Evolutionary conservation across 2,329 filamentous ascomycete species (phyloP), one percentile per base, ranked within the genome.

Genomic region (Scolecobasidium constrictum): DNA sequence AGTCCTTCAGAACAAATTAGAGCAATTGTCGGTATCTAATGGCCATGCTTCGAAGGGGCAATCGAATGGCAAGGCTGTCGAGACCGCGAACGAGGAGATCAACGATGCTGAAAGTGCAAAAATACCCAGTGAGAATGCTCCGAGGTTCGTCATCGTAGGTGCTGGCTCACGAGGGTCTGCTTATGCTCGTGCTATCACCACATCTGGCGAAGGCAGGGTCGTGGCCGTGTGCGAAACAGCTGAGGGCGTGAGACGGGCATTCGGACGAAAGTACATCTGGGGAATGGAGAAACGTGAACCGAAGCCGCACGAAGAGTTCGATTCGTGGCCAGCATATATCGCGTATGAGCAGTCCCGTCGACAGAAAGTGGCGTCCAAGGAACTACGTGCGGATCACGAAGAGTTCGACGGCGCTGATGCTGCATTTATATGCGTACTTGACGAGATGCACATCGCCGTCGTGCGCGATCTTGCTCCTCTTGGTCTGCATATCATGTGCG

Each of bases 371-470:
- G 56, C 64, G 3, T 65, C 66, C 1, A 74, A 73, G 13, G 68
- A 53, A 16, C 45, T 46, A 18, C 33, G 26, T 7, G 3, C 42
- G 35, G 33, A 48, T 38, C 2, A 48, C 34, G 34, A 48, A 38
- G 40, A 39, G 31, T 46, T 49, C 2, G 48, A 53, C 12, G 65
- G 63, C 1, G 56, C 75, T 1, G 71, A 77, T 55, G 71, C 73
- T 0, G 72, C 78, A 12, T 80, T 83, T 51, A 71, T 86, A 36
- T 83, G 79, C 59, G 86, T 93, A 2, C 71, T 90, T 7, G 92
- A 98, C 60, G 84, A 94, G 62, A 81, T 85, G 65, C 92, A 98
- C 61, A 78, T 78, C 39, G 81, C 87, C 44, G 86, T 90, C 38
- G 74, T 94, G 17, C 71, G 81, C 35, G 83, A 77, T 1, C 70